Base-by-base conservation (phyloP, 2,329 filamentous ascomycete genomes). In the Blumeria graminis region DNA sequence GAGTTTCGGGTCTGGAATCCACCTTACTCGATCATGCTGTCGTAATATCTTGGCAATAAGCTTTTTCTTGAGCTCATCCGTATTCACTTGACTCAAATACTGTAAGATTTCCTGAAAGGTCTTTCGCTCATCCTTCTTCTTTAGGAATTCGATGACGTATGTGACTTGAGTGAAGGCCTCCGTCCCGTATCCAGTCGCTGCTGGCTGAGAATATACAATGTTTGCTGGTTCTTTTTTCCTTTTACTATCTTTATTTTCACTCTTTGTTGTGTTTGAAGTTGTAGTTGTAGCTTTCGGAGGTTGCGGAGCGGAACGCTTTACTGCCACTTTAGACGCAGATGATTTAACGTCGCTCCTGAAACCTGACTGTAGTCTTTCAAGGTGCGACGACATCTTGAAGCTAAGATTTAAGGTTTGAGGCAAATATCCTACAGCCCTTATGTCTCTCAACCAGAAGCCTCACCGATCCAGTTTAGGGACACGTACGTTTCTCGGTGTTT, bases 151-250 rank as follows among this genome's bases (percentile, higher is more conserved):
- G 66, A 94, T 81, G 18, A 87, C 86, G 70, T 88, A 94, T 57
- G 84, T 78, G 66, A 95, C 82, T 68, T 94, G 86, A 11, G 88
- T 93, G 72, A 87, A 82, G 67, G 92, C 80, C 68, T 90, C 83
- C 58, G 76, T 76, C 62, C 88, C 87, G 55, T 82, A 85, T 65
- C 82, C 83, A 14, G 80, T 86, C 64, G 82, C 80, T 61, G 77
- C 76, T 18, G 85, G 85, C 70, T 89, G 86, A 57, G 85, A 89
- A 70, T 81, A 90, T 56, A 85, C 73, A 54, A 84, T 72, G 51
- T 73, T 72, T 68, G 43, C 69, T 67, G 61, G 64, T 6, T 78
- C 76, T 64, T 76, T 73, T 69, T 82, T 81, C 59, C 74, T 73
- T 67, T 80, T 81, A 57, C 76, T 76, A 53, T 84, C 84, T 59